phyloP scores from a whole-genome alignment of 495 filamentous ascomycete genomes.

The Apodospora peruviana region DNA sequence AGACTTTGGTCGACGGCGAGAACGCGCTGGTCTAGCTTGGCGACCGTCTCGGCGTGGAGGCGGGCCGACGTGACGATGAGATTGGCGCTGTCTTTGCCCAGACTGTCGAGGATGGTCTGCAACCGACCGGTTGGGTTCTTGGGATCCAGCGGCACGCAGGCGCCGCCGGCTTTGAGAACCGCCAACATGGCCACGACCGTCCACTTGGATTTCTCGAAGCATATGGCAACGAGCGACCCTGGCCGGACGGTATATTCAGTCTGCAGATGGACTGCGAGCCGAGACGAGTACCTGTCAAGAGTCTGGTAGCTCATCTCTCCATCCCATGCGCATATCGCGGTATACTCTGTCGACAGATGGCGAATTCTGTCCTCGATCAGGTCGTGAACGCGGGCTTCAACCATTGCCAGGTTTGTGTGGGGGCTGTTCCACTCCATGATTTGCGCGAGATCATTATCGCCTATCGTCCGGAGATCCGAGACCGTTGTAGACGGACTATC shows the following conservation, averaged over 20 bases:
- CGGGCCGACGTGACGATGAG: neutral
- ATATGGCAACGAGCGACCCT: conserved; percentile 46
- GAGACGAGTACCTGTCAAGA: conserved; percentile 29
- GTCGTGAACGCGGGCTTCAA: conserved; percentile 41
- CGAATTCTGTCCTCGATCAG: conserved; percentile 43
- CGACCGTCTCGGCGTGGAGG: neutral
- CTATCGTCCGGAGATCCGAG: neutral
- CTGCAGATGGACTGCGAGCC: conserved; percentile 39
- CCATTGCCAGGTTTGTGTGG: conserved; percentile 11
- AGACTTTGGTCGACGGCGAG: neutral
- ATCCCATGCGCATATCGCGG: conserved; percentile 49
- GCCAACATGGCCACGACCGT: conserved; percentile 37
- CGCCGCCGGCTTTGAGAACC: conserved; percentile 38
- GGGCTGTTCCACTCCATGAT: conserved; percentile 10
- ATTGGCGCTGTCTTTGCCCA: neutral
- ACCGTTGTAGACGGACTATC: neutral
- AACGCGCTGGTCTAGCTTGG: neutral
- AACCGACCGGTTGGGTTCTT: neutral
- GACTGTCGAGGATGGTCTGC: neutral
- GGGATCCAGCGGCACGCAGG: conserved; percentile 36
- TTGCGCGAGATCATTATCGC: neutral
- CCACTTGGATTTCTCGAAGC: conserved; percentile 44
- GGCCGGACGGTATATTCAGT: conserved; percentile 36
- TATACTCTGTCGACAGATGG: conserved; percentile 17
- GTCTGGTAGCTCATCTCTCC: conserved; percentile 51